Evolutionary conservation across 108 stramenopile genomes (phyloP), one percentile per base, ranked within the genome.

Genomic region (Mediolabrus comicus): DNA sequence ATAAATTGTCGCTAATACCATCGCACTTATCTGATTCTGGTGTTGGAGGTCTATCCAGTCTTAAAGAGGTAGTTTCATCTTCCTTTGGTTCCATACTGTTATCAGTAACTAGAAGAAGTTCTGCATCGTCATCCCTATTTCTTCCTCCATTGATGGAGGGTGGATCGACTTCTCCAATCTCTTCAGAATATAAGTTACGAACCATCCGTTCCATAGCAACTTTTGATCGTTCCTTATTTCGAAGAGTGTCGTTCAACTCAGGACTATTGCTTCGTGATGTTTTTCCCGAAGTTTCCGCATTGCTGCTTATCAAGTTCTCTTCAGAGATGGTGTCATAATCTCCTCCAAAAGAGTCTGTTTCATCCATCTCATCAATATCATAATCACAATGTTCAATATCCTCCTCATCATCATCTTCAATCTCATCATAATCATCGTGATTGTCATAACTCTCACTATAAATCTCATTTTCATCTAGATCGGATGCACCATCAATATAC

Each of bases 351-450:
- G 39, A 14, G 27, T 68, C 55, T 2, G 56, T 19, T 7, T 57
- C 55, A 27, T 68, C 57, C 12, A 13, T 24, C 5, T 51, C 59
- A 33, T 70, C 46, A 11, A 38, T 59, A 22, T 52, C 69, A 11
- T 59, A 25, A 6, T 46, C 36, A 19, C 13, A 19, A 16, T 22
- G 57, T 41, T 51, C 65, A 31, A 67, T 19, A 25, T 19, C 39
- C 38, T 43, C 17, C 14, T 17, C 51, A 39, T 29, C 51, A 13
- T 67, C 34, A 30, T 70, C 56, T 17, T 58, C 35, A 8, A 10
- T 19, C 59, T 61, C 26, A 0, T 36, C 54, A 12, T 32, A 28
- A 28, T 28, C 13, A 55, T 10, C 0, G 25, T 0, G 17, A 16
- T 30, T 28, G 5, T 34, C 29, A 32, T 4, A 6, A 34, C 9